phyloP scores from a whole-genome alignment of 495 filamentous ascomycete species.

The Penicillium salamii region DNA sequence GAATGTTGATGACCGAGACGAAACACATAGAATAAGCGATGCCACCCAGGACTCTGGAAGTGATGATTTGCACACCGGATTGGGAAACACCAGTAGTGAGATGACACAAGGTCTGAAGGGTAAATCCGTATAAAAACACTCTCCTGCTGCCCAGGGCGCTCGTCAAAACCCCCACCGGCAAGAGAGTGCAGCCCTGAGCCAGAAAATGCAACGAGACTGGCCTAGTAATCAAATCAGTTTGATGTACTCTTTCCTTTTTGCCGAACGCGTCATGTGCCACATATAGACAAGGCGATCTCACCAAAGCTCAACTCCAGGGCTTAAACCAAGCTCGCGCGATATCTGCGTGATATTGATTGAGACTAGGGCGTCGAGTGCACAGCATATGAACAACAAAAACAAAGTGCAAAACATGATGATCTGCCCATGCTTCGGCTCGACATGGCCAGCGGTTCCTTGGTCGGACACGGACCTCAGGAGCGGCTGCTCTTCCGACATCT shows the following conservation, averaged over 20 bases:
- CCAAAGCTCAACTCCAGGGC: constrained; percentile 38
- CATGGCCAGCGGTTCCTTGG: background rate
- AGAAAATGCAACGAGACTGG: constrained; percentile 46
- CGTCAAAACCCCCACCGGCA: constrained; percentile 48
- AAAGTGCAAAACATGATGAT: background rate
- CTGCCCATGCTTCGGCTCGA: background rate
- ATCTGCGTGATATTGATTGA: constrained; percentile 47
- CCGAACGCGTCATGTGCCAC: background rate
- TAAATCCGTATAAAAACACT: constrained; percentile 43
- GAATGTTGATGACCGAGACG: constrained; percentile 47
- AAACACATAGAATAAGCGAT: constrained; percentile 50
- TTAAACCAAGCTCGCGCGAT: constrained; percentile 34
- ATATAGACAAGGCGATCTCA: constrained; percentile 10
- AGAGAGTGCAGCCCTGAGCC: constrained; percentile 41
- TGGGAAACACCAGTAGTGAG: constrained; percentile 44
- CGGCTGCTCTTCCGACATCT: constrained; percentile 4
- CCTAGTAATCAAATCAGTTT: constrained; percentile 13
- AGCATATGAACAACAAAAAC: background rate
- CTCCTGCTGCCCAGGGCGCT: constrained; percentile 49
- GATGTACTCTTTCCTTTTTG: background rate
- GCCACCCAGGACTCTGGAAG: constrained; percentile 50
- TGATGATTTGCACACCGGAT: constrained; percentile 46
- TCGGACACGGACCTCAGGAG: background rate
- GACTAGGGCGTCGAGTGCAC: constrained; percentile 11
- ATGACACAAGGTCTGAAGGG: constrained; percentile 40